Evolutionary conservation across 192 early-diverging fungal species (phyloP).

Genomic region (Umbelopsis sp.): DNA sequence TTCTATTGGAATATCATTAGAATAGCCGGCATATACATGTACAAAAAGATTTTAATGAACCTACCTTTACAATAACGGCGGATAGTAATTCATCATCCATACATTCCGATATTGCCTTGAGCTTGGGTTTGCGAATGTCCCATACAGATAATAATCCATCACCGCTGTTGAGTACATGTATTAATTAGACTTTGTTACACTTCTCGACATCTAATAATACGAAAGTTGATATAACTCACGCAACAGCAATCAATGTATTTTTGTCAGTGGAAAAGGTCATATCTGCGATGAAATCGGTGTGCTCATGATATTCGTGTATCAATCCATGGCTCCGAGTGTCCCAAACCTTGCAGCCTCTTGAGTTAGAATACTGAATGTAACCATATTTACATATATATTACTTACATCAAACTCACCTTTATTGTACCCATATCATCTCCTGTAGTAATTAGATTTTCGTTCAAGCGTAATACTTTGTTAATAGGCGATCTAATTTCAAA

Average conservation of each 20-base stretch:
- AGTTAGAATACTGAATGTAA: neutral
- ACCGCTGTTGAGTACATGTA: constrained; percentile 54
- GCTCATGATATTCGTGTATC: constrained; percentile 76
- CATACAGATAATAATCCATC: constrained; percentile 90
- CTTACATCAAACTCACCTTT: constrained; percentile 52
- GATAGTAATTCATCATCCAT: constrained; percentile 95
- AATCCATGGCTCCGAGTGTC: constrained; percentile 78
- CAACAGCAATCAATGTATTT: constrained; percentile 76
- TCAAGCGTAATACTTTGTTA: constrained; percentile 73
- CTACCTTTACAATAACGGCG: constrained; percentile 66
- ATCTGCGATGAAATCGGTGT: constrained; percentile 93
- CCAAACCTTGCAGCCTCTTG: constrained; percentile 70
- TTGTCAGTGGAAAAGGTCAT: constrained; percentile 68
- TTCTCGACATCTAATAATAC: neutral
- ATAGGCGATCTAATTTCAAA: constrained; percentile 56
- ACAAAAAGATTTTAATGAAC: neutral
- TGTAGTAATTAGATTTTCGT: constrained; percentile 77
- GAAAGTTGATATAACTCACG: constrained; percentile 37
- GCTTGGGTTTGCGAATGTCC: constrained; percentile 87
- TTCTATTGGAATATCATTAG: constrained; percentile 46
- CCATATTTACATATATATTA: neutral
- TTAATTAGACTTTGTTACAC: neutral
- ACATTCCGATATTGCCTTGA: constrained; percentile 78
- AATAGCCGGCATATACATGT: neutral
- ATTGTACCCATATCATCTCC: constrained; percentile 93